A percentile compares a stretch with the other conserved stretches of the same genome.
Conservation (phyloP, 2,329 filamentous ascomycete species). For the Chlorencoelia australis region DNA sequence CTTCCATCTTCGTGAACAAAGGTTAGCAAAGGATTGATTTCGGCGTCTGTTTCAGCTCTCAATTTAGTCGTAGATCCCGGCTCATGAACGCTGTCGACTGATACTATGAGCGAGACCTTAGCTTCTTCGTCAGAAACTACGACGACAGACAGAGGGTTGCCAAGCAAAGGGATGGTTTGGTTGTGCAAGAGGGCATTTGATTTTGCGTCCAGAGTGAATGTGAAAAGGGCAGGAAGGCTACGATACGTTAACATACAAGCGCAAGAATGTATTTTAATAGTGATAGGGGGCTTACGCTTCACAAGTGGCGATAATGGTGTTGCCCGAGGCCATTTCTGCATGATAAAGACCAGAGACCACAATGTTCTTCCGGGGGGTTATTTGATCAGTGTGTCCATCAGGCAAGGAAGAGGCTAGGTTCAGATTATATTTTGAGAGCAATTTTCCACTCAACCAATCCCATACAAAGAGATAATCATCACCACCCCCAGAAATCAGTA, state of each 20-base stretch:
- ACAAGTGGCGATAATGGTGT: constrained; percentile 41
- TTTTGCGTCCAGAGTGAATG: constrained; percentile 46
- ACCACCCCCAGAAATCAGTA: constrained; percentile 78
- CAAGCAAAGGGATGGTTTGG: constrained; percentile 44
- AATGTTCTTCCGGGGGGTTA: constrained; percentile 22
- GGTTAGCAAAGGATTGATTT: constrained; percentile 7
- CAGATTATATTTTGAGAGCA: constrained; percentile 46
- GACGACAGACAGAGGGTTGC: constrained; percentile 42
- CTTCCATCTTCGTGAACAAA: constrained; percentile 10
- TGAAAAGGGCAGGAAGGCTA: constrained; percentile 55
- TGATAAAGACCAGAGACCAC: constrained; percentile 29
- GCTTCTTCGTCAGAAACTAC: constrained; percentile 16
- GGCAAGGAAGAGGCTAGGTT: no score
- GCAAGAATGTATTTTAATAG: no score
- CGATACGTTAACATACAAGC: no score
- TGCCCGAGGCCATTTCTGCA: constrained; percentile 22
- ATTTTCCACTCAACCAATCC: constrained; percentile 52
- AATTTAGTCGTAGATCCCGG: constrained; percentile 37
- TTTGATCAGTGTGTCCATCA: no score
- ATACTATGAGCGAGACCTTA: constrained; percentile 33
- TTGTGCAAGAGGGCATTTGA: constrained; percentile 40
- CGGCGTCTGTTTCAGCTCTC: constrained; percentile 6
- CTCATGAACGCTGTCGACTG: constrained; percentile 43
- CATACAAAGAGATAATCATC: constrained; percentile 71
- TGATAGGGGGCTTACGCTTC: constrained; percentile 41